These are phyloP conservation scores for Cardamine occulta DNA, from an alignment of 345 rosid genomes.

Conservation along the genomic window DNA sequence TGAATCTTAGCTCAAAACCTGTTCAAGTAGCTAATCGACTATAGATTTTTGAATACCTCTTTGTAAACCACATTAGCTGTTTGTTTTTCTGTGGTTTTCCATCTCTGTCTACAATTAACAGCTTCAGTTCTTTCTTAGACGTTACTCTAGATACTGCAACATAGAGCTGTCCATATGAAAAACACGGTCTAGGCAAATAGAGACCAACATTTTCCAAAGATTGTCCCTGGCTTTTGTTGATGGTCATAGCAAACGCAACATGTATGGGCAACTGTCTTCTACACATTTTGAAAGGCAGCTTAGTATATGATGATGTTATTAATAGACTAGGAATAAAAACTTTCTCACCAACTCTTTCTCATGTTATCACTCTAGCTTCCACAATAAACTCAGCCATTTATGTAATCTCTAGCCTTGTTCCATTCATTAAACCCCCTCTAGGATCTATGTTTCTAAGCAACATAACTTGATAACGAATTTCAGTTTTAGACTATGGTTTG, in stretches of 20 bases:
- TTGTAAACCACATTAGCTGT: not conserved
- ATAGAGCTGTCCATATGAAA: not conserved
- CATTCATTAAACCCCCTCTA: not conserved
- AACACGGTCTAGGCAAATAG: not conserved
- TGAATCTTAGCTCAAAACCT: not conserved
- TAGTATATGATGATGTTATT: not conserved
- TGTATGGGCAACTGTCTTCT: rapidly evolving
- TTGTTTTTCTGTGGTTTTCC: not conserved
- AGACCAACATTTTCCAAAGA: not conserved
- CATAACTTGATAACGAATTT: not conserved
- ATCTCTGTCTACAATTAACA: not conserved
- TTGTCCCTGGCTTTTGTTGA: not conserved
- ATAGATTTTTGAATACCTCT: not conserved
- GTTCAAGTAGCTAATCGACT: too few species aligned
- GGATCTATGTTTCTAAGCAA: not conserved
- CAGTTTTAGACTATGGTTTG: not conserved
- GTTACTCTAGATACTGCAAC: not conserved
- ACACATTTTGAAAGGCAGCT: not conserved
- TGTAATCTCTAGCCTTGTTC: not conserved
- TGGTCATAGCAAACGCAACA: not conserved
- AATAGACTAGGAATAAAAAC: not conserved
- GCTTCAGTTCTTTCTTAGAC: not conserved
- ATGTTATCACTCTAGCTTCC: not conserved
- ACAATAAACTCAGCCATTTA: not conserved
- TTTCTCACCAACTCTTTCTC: not conserved